These are phyloP conservation scores for Chenopodium quinoa DNA, from an alignment of 148 eudicot species.

Conservation along the genomic window DNA sequence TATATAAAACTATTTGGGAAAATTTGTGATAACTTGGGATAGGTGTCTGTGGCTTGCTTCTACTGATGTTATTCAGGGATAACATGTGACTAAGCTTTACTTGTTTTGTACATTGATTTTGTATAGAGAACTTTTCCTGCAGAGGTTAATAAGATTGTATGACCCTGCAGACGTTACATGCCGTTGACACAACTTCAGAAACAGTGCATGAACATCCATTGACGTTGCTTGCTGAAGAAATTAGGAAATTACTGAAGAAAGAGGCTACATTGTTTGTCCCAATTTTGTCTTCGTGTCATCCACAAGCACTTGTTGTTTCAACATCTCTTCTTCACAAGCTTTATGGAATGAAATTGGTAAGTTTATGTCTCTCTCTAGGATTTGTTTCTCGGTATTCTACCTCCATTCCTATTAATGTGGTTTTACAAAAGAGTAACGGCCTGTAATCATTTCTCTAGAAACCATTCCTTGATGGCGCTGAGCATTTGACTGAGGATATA, in stretches of 20 bases:
- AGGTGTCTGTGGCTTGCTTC: not conserved
- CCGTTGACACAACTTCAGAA: slow-evolving; percentile 68
- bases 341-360: slow-evolving; percentile 88
- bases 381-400: not conserved
- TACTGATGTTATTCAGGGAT: not conserved
- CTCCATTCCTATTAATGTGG: not conserved
- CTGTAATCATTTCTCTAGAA: slow-evolving; percentile 51
- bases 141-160: not conserved
- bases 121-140: not conserved
- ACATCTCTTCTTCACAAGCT: slow-evolving; percentile 91
- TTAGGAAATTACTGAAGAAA: slow-evolving; percentile 65
- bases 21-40: not conserved
- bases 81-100: not conserved
- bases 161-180: slow-evolving; percentile 58
- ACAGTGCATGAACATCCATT: slow-evolving; percentile 80
- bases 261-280: slow-evolving; percentile 73
- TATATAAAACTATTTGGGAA: not conserved
- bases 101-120: not conserved
- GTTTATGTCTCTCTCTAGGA: slow-evolving; percentile 19
- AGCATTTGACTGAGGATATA: slow-evolving; percentile 97
- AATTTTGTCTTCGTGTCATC: slow-evolving; percentile 74
- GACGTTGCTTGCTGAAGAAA: slow-evolving; percentile 84
- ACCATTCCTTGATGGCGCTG: slow-evolving; percentile 82
- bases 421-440: slow-evolving; percentile 13
- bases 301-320: slow-evolving; percentile 70